Conservation (phyloP, 768 basidiomycete genomes). For the Lentinula edodes region DNA sequence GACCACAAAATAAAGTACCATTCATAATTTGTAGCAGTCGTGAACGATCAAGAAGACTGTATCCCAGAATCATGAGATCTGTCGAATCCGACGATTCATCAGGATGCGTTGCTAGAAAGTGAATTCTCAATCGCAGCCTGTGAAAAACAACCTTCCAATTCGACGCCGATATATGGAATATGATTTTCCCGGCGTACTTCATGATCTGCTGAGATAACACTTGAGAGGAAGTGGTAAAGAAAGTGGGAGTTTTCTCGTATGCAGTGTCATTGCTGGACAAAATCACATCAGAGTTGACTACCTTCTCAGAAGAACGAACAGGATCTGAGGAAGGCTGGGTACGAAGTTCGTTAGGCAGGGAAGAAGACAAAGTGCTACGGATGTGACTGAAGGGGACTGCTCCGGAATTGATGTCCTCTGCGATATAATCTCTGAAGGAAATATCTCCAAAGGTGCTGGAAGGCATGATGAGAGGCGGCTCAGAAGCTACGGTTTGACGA, state of each 20-base stretch:
- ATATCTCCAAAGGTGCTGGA: slow-evolving; percentile 58
- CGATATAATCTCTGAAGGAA: slow-evolving; percentile 63
- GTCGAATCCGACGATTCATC: slow-evolving; percentile 44
- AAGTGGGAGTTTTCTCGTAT: slow-evolving; percentile 62
- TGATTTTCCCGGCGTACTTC: slow-evolving; percentile 70
- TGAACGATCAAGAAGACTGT: slow-evolving; percentile 65
- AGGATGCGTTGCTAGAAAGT: slow-evolving; percentile 41
- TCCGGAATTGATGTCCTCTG: slow-evolving; percentile 23
- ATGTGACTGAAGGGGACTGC: slow-evolving; percentile 14
- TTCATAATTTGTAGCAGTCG: slow-evolving; percentile 69
- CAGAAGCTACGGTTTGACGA: slow-evolving; percentile 58
- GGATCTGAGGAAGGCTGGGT: slow-evolving; percentile 30
- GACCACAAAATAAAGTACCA: slow-evolving; percentile 32
- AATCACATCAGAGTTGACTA: slow-evolving; percentile 34
- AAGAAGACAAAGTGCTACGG: slow-evolving; percentile 7
- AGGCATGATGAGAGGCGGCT: slow-evolving; percentile 50
- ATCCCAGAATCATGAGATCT: slow-evolving; percentile 75
- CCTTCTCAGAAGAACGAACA: slow-evolving; percentile 28
- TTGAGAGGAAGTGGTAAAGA: slow-evolving; percentile 46
- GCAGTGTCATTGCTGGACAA: slow-evolving; percentile 30
- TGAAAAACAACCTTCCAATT: slow-evolving; percentile 80
- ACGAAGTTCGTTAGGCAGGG: slow-evolving; percentile 21
- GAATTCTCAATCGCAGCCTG: slow-evolving; percentile 66
- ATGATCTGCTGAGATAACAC: slow-evolving; percentile 59
- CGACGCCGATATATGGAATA: slow-evolving; percentile 82